Base-by-base conservation (phyloP, 495 filamentous ascomycete genomes). In the Penicillium desertorum region DNA sequence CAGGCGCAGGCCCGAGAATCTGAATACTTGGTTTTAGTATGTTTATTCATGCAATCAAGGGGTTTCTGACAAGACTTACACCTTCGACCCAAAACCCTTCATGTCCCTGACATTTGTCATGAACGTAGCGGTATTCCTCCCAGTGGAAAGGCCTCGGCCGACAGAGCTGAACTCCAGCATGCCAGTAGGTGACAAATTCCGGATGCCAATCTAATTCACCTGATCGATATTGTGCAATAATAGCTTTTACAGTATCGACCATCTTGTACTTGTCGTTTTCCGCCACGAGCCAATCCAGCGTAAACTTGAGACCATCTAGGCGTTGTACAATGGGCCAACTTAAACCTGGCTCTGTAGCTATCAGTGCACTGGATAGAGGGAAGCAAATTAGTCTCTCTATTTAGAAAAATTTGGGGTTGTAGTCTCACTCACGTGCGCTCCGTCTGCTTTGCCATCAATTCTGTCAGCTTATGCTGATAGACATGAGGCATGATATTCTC, bases 401-500 rank as follows among this genome's bases (percentile, higher is more conserved):
- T 10, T 29, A 29, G 5, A 1, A 8, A 25, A 37, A 27, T n/a
- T 47, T 2, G 17, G 2, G 20, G 23, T 39, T 39, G 9, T 25
- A 19, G 1, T 6, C 14, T 23, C 6, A 5, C 32, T 39, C 32
- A 37, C 50, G 29, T 1, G 20, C 36, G 34, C n/a, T 14, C 11
- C 11, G 27, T 4, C 25, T 44, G 25, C 10, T 16, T 11, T 9
- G 43, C 34, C 45, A 30, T 4, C 19, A 45, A 54, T 5, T 53
- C 48, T 4, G 50, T 14, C 30, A 60, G 11, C 10, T 34, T 53
- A 14, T 11, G 8, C 39, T 51, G 6, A 25, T 60, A 63, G 16
- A 54, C 22, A 23, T 57, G 44, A 34, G 61, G 61, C 57, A 57
- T 49, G 20, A 63, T 63, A 9, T 53, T 42, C 20, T 60, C 57